These are phyloP conservation scores for Sugiyamaella xylanicola DNA, from an alignment of 1,139 yeast species.

Conservation along the genomic window DNA sequence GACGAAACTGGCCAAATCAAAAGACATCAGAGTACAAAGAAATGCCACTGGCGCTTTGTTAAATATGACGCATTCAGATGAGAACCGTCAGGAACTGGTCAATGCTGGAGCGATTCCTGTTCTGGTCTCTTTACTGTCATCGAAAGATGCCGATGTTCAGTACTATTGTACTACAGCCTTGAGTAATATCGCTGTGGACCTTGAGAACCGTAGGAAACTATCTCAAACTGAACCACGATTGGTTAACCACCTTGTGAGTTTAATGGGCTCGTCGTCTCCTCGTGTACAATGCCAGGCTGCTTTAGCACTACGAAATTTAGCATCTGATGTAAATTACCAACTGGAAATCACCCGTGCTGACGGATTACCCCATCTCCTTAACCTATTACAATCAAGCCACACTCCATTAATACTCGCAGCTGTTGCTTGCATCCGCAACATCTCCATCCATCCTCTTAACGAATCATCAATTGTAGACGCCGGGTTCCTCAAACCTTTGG, in stretches of 20 bases:
- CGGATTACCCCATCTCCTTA: conserved; percentile 89
- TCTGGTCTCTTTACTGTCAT: conserved; percentile 80
- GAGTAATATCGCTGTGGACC: conserved; percentile 96
- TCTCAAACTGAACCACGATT: conserved; percentile 94
- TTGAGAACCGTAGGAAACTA: conserved; percentile 80
- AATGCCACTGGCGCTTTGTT: conserved; percentile 97
- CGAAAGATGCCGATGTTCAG: conserved; percentile 94
- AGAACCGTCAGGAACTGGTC: conserved; percentile 93
- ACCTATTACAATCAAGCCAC: conserved; percentile 82
- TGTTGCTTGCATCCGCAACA: conserved; percentile 96
- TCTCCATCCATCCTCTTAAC: conserved; percentile 93
- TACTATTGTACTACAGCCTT: conserved; percentile 97
- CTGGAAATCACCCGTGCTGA: conserved; percentile 94
- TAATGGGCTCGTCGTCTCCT: conserved; percentile 89
- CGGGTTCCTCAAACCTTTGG: conserved; percentile 89
- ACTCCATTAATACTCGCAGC: conserved; percentile 94
- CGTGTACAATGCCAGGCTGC: conserved; percentile 99
- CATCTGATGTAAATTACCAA: conserved; percentile 89
- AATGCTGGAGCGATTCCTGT: conserved; percentile 99
- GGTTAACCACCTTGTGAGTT: conserved; percentile 79
- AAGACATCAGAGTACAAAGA: conserved; percentile 94
- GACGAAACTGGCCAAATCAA: conserved; percentile 89
- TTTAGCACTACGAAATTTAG: conserved; percentile 89
- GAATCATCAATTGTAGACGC: conserved; percentile 96
- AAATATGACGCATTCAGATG: conserved; percentile 97